phyloP scores from a whole-genome alignment of 2,329 filamentous ascomycete genomes.

The Septoria petroselini region DNA sequence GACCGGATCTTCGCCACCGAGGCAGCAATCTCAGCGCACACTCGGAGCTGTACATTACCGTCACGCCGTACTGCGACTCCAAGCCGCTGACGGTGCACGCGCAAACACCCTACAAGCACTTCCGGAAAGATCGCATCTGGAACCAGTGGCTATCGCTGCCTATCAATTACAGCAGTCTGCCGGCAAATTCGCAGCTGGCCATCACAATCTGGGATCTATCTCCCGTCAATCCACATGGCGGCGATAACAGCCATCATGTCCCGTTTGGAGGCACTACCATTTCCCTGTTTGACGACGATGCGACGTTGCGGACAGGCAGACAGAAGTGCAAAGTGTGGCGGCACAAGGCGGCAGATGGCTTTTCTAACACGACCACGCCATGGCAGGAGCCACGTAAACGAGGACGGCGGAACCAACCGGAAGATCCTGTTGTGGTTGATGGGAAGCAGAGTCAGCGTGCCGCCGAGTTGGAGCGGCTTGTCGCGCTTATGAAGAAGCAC shows the following conservation, averaged over 20 bases:
- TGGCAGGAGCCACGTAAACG: slow-evolving; percentile 58
- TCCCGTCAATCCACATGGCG: slow-evolving; percentile 68
- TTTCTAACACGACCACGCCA: slow-evolving; percentile 75
- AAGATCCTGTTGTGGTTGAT: slow-evolving; percentile 59
- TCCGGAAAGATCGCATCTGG: slow-evolving; percentile 73
- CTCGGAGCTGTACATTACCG: slow-evolving; percentile 90
- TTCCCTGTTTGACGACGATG: slow-evolving; percentile 85
- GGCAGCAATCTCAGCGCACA: slow-evolving; percentile 78
- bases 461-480: slow-evolving; percentile 83
- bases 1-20: slow-evolving; percentile 77
- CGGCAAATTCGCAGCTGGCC: slow-evolving; percentile 76
- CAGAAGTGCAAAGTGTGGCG: slow-evolving; percentile 88
- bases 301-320: slow-evolving; percentile 83
- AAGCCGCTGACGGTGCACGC: slow-evolving; percentile 90
- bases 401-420: slow-evolving; percentile 47
- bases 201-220: slow-evolving; percentile 96
- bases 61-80: slow-evolving; percentile 91
- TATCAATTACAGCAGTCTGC: slow-evolving; percentile 77
- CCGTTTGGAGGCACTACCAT: slow-evolving; percentile 95
- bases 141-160: slow-evolving; percentile 95
- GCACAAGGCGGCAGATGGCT: slow-evolving; percentile 78
- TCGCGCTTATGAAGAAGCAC: slow-evolving; percentile 91
- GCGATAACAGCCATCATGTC: slow-evolving; percentile 70
- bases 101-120: slow-evolving; percentile 89
- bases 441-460: slow-evolving; percentile 37